Conservation (phyloP, 805 yeast species). For the Starmera quercuum region DNA sequence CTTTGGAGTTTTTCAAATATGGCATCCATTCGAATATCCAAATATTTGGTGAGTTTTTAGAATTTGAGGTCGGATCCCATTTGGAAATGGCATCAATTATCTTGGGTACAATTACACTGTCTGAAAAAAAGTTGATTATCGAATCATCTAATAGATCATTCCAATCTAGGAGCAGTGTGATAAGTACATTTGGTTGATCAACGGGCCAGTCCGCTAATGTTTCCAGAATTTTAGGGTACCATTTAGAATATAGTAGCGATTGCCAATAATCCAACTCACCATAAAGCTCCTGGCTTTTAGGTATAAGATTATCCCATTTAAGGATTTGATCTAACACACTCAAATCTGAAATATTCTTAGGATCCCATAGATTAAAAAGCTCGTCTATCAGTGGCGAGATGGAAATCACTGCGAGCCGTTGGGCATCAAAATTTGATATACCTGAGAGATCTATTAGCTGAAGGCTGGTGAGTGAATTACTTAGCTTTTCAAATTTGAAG, state of each 20-base stretch:
- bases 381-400: conserved; percentile 13
- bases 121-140: conserved; percentile 21
- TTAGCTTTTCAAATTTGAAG: background rate
- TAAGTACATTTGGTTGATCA: conserved; percentile 29
- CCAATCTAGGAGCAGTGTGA: conserved; percentile 36
- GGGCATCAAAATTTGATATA: conserved; percentile 4
- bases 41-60: conserved; percentile 11
- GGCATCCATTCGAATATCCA: conserved; percentile 36
- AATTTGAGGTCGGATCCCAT: conserved; percentile 23
- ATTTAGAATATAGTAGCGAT: conserved; percentile 24
- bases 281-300: conserved; percentile 2
- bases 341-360: conserved; percentile 23
- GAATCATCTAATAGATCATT: conserved; percentile 24
- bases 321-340: conserved; percentile 22
- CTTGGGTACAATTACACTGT: conserved; percentile 28
- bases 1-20: conserved; percentile 12
- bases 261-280: conserved; percentile 23
- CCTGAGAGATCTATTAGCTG: background rate
- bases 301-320: conserved; percentile 17
- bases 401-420: conserved; percentile 12
- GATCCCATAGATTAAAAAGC: conserved; percentile 29
- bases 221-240: conserved; percentile 26
- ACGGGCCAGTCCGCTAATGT: conserved; percentile 30
- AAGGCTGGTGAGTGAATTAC: background rate
- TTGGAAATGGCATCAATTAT: conserved; percentile 23